These are phyloP conservation scores for Pinus tabuliformis DNA, from an alignment of 75 land plant genomes.

Conservation along the genomic window DNA sequence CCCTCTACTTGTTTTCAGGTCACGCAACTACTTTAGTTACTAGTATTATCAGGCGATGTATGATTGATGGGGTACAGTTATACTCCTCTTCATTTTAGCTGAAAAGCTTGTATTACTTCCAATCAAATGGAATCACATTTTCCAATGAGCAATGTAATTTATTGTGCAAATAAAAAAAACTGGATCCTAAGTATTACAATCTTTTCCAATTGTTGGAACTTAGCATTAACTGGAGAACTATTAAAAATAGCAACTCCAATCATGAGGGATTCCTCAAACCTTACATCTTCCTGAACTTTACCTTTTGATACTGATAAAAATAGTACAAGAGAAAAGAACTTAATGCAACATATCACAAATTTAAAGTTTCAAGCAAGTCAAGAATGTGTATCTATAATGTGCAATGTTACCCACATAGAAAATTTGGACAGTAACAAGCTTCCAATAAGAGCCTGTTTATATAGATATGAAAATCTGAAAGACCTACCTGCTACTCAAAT, in stretches of 20 bases:
- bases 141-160: background rate
- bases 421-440: background rate
- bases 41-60: background rate
- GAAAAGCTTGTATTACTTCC: too few species aligned
- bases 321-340: background rate
- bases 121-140: background rate
- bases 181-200: background rate
- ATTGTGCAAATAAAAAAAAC: background rate
- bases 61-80: background rate
- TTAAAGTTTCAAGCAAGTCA: background rate
- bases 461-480: background rate
- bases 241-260: background rate
- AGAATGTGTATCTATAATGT: background rate
- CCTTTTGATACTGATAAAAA: background rate
- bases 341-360: background rate
- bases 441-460: background rate
- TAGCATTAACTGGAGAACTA: too few species aligned
- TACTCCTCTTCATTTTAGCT: background rate
- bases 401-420: background rate
- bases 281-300: background rate
- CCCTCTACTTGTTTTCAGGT: background rate
- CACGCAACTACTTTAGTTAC: background rate
- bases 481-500: constrained; percentile 83
- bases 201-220: background rate
- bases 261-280: background rate